phyloP scores from a whole-genome alignment of 2,329 filamentous ascomycete species.

The Colletotrichum higginsianum region DNA sequence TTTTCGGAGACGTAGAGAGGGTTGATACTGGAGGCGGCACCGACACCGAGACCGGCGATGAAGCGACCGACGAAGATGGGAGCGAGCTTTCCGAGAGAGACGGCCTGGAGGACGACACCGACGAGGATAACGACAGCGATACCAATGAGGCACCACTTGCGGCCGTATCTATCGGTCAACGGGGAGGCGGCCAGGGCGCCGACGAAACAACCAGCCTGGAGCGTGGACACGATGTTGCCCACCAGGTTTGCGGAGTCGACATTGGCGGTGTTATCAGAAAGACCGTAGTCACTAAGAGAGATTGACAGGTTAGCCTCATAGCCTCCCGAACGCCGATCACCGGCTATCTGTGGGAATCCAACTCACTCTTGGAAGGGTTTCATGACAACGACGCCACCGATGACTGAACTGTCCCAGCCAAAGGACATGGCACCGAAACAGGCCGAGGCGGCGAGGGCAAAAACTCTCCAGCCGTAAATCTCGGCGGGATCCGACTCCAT shows the following conservation, averaged over 20 bases:
- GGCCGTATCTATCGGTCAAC: slow-evolving; percentile 58
- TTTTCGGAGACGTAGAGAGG: slow-evolving; percentile 65
- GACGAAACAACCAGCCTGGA: slow-evolving; percentile 51
- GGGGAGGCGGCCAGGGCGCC: slow-evolving; percentile 52
- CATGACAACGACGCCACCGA: slow-evolving; percentile 76
- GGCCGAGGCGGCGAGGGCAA: slow-evolving; percentile 71
- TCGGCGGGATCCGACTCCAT: slow-evolving; percentile 77
- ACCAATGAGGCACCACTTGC: slow-evolving; percentile 64
- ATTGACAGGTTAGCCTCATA: slow-evolving; percentile 61
- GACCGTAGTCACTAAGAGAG: slow-evolving; percentile 57
- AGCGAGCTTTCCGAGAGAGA: slow-evolving; percentile 69
- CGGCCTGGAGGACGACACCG: slow-evolving; percentile 74
- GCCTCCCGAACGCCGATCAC: no score
- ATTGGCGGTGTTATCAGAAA: slow-evolving; percentile 25
- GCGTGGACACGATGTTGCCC: slow-evolving; percentile 47
- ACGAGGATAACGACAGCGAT: slow-evolving; percentile 69
- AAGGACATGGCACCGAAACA: slow-evolving; percentile 70
- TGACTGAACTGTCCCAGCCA: slow-evolving; percentile 75
- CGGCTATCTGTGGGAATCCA: slow-evolving; percentile 28
- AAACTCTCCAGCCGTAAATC: slow-evolving; percentile 80
- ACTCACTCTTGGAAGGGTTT: slow-evolving; percentile 67
- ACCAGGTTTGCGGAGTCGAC: slow-evolving; percentile 44
- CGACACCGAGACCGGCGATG: slow-evolving; percentile 64
- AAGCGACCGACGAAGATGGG: slow-evolving; percentile 76
- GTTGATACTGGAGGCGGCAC: slow-evolving; percentile 63